phyloP scores from a whole-genome alignment of 768 basidiomycete genomes.

The Mycena rebaudengoi region DNA sequence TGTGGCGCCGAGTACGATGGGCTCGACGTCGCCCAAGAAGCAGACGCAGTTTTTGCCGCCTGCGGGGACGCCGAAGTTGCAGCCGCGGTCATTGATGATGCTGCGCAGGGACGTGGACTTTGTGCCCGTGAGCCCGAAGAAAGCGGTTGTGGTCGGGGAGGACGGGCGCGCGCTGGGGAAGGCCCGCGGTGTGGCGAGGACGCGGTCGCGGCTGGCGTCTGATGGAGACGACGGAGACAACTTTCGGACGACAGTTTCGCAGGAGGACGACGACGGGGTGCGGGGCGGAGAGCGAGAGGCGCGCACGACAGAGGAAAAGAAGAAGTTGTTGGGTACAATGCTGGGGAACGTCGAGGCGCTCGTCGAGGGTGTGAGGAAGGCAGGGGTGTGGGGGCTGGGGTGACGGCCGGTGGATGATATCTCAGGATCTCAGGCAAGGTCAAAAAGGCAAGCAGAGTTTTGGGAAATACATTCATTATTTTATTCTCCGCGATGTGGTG shows the following conservation, averaged over 20 bases:
- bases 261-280: slow-evolving; percentile 26
- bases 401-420: no score
- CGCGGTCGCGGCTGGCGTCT: slow-evolving; percentile 17
- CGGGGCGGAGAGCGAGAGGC: slow-evolving; percentile 24
- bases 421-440: no score
- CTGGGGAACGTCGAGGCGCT: slow-evolving; percentile 92
- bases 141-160: slow-evolving; percentile 31
- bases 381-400: slow-evolving; percentile 86
- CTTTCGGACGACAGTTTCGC: no score
- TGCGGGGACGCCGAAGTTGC: slow-evolving; percentile 38
- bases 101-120: slow-evolving; percentile 78
- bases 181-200: slow-evolving; percentile 11
- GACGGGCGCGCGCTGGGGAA: slow-evolving; percentile 9
- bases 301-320: slow-evolving; percentile 84
- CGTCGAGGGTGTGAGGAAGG: slow-evolving; percentile 86
- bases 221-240: neutral
- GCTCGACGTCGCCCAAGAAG: slow-evolving; percentile 59
- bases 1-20: no score
- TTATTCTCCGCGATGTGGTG: slow-evolving; percentile 7
- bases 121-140: slow-evolving; percentile 76
- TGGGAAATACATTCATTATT: slow-evolving; percentile 20
- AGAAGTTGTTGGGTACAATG: slow-evolving; percentile 79
- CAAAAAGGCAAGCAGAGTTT: no score
- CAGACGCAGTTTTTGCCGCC: no score
- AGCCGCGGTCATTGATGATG: slow-evolving; percentile 67